Evolutionary conservation across 805 yeast species (phyloP), one percentile per base, ranked within the genome.

Genomic region (Candida tibetensis): DNA sequence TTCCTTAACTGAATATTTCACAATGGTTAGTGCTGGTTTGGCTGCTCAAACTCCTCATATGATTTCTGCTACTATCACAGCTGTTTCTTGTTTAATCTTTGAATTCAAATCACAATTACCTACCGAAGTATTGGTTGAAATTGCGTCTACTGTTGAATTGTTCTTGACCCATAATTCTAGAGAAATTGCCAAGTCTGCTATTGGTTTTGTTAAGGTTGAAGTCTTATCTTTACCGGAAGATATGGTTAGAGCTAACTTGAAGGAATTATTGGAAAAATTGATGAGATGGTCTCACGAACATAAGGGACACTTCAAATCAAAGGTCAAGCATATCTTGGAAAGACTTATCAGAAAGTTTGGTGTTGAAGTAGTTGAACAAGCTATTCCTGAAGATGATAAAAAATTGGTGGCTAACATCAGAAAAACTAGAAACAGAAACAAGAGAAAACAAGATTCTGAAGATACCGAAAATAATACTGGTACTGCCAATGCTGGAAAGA

Each of bases 251-350:
- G 73, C 80, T 6, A 81, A 82, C 49, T 74, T 91, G 51, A 72
- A 72, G 23, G 81, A 76, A 8, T 64, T 93, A 36, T 67, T 93
- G 37, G 70, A 76, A 17, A 83, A 85, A 51, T 73, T 93, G 53
- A 71, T 93, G 76, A 79, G 81, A 44, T 90, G 97, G 93, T 87
- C 96, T 29, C 93, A 88, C 59, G 97, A 90, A 58, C 97, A 91
- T 63, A 87, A 88, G 55, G 95, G 95, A 33, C 96, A 89, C 57
- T 93, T 93, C 74, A 89, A 87, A 59, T 77, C 90, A 10, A 91
- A 87, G 62, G 91, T 93, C 26, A 87, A 88, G 67, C 97, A 93
- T 56, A 84, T 93, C 38, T 71, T 93, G 45, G 99, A 93, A 71
- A 78, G 98, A 52, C 69, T 93, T 53, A 77, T 91, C 38, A 79